Percentiles rank a stretch among this genome's conserved stretches.
Evolutionary conservation across 1,139 yeast species (phyloP).

Genomic region (Martiniozyma asiatica): DNA sequence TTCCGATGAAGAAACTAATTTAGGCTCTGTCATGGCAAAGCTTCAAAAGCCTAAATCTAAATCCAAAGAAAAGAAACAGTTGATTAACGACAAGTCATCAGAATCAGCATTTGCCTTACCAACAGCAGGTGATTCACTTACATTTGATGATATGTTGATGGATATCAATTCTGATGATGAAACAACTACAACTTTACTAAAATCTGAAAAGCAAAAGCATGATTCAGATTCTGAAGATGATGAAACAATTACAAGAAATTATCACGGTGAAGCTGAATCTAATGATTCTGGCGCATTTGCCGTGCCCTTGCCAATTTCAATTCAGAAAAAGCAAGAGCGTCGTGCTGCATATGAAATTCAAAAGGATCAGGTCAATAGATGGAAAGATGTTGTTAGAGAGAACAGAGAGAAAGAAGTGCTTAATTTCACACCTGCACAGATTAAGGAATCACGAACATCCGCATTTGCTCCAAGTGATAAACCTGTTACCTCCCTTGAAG

Average conservation of each 20-base stretch:
- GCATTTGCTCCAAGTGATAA: conserved; percentile 39
- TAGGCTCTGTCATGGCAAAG: conserved; percentile 19
- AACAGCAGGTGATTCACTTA: conserved; percentile 41
- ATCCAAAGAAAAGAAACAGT: conserved; percentile 30
- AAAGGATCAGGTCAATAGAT: conserved; percentile 72
- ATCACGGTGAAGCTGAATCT: conserved; percentile 21
- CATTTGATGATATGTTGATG: conserved; percentile 67
- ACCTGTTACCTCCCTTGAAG: conserved; percentile 55
- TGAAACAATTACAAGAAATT: conserved; percentile 13
- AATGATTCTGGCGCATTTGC: conserved; percentile 38
- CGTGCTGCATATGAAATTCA: conserved; percentile 85
- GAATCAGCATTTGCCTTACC: conserved; percentile 72
- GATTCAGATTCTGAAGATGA: conserved; percentile 18
- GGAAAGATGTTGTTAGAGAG: conserved; percentile 74
- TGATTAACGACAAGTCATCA: conserved; percentile 39
- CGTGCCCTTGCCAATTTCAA: conserved; percentile 76
- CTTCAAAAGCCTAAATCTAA: conserved; percentile 22
- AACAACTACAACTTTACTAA: conserved; percentile 5
- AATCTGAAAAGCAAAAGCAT: conserved; percentile 2
- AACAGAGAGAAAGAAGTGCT: conserved; percentile 80
- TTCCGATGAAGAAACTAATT: conserved; percentile 18
- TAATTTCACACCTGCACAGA: conserved; percentile 48
- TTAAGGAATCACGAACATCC: conserved; percentile 33
- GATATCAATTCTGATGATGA: conserved; percentile 32
- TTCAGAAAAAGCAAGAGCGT: conserved; percentile 79